These are phyloP conservation scores for Proliferodiscus dingleyae DNA, from an alignment of 2,329 filamentous ascomycete genomes.

Conservation along the genomic window DNA sequence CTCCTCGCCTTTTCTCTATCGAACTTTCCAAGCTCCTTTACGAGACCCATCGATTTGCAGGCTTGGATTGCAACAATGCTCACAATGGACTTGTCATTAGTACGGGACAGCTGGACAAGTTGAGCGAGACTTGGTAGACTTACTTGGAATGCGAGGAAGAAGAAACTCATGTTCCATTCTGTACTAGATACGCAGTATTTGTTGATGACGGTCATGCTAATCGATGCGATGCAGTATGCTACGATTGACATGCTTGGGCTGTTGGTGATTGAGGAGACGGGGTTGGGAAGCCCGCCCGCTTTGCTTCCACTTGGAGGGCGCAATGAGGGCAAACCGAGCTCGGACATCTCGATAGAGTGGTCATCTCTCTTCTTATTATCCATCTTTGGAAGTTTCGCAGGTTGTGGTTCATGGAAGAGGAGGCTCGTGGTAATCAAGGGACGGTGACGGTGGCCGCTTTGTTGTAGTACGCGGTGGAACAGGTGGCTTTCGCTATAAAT, in stretches of 20 bases:
- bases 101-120: too few species aligned
- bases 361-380: slow-evolving; percentile 87
- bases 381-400: too few species aligned
- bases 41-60: slow-evolving; percentile 76
- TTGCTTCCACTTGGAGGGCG: slow-evolving; percentile 34
- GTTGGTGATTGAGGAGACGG: slow-evolving; percentile 52
- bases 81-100: slow-evolving; percentile 61
- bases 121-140: slow-evolving; percentile 34
- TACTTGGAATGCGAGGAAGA: slow-evolving; percentile 91
- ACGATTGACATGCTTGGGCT: slow-evolving; percentile 77
- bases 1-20: slow-evolving; percentile 85
- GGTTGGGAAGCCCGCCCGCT: slow-evolving; percentile 23
- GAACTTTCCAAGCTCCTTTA: slow-evolving; percentile 76
- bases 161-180: slow-evolving; percentile 93
- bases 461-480: too few species aligned
- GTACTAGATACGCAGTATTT: slow-evolving; percentile 94
- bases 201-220: slow-evolving; percentile 99
- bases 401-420: too few species aligned
- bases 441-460: too few species aligned
- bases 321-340: slow-evolving; percentile 31
- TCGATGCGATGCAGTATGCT: slow-evolving; percentile 92
- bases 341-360: slow-evolving; percentile 63
- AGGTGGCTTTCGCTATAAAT: too few species aligned
- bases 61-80: slow-evolving; percentile 79
- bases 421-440: too few species aligned